Conservation (phyloP, 2,329 filamentous ascomycete species). For the Pseudophaeomoniella oleicola region DNA sequence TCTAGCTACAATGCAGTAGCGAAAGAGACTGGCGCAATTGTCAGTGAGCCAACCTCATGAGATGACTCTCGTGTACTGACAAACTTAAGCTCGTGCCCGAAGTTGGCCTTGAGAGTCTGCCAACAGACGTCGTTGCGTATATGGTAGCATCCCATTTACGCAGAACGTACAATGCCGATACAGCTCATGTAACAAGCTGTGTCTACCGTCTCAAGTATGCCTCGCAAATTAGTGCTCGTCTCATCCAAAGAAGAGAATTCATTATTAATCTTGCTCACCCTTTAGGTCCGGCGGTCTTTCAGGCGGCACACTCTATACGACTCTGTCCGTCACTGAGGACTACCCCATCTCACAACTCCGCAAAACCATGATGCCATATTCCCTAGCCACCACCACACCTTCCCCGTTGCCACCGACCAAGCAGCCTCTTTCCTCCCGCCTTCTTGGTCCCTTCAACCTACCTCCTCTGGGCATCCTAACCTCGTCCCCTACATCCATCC, state of each 20-base stretch:
- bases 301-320: constrained; percentile 52
- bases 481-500: constrained; percentile 34
- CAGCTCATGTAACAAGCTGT: constrained; percentile 35
- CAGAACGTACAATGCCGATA: constrained; percentile 33
- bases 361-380: constrained; percentile 36
- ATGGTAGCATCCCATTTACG: constrained; percentile 38
- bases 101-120: constrained; percentile 46
- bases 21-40: constrained; percentile 44
- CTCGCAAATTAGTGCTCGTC: too few relatives aligned
- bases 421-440: constrained; percentile 19
- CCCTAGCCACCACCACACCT: constrained; percentile 19
- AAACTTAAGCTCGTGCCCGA: too few relatives aligned
- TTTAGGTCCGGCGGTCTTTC: constrained; percentile 35
- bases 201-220: constrained; percentile 41
- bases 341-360: constrained; percentile 24
- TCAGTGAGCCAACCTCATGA: too few relatives aligned
- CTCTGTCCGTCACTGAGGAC: constrained; percentile 40
- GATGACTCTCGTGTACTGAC: too few relatives aligned
- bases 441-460: constrained; percentile 38
- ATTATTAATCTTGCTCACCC: too few relatives aligned
- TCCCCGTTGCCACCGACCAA: constrained; percentile 18
- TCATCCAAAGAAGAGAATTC: too few relatives aligned
- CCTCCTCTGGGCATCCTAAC: constrained; percentile 45
- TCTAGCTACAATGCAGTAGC: constrained; percentile 45
- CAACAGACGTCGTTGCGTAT: constrained; percentile 41